Evolutionary conservation across 129 eudicot genomes (phyloP).

Genomic region (Flaveria linearis): DNA sequence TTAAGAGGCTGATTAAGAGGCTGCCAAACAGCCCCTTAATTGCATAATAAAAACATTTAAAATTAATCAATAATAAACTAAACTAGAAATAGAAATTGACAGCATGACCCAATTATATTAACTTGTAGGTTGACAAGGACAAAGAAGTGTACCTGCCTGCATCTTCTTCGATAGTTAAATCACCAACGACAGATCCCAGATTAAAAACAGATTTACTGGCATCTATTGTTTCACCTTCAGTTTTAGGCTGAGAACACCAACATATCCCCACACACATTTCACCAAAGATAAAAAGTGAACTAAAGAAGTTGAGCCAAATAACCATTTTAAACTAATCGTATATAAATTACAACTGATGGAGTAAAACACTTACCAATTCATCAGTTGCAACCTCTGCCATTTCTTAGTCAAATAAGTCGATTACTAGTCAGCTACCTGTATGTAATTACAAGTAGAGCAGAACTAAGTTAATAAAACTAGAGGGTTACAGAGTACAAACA

Average conservation of each 20-base stretch:
- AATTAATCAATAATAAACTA: constrained; percentile 12
- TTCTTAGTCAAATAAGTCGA: constrained; percentile 22
- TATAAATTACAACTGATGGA: not conserved
- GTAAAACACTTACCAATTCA: constrained; percentile 35
- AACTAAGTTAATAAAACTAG: constrained; percentile 16
- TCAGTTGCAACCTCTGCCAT: constrained; percentile 42
- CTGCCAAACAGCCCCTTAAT: no score
- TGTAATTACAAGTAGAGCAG: constrained; percentile 18
- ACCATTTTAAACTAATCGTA: not conserved
- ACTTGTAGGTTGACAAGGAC: not conserved
- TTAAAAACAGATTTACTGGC: constrained; percentile 48
- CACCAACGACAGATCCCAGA: constrained; percentile 79
- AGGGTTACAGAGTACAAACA: not conserved
- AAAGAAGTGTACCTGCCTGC: constrained; percentile 52
- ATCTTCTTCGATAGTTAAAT: constrained; percentile 72
- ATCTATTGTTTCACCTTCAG: constrained; percentile 40
- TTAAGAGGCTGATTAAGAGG: no score
- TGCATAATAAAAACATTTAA: constrained; percentile 3
- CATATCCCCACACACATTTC: constrained; percentile 13
- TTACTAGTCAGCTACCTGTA: constrained; percentile 22
- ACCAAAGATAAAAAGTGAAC: not conserved
- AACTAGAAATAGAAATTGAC: not conserved
- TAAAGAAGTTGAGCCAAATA: not conserved
- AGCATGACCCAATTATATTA: not conserved
- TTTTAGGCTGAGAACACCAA: constrained; percentile 35